Evolutionary conservation across 2,329 filamentous ascomycete genomes (phyloP), one percentile per base, ranked within the genome.

Genomic region (Monosporascus sp.): DNA sequence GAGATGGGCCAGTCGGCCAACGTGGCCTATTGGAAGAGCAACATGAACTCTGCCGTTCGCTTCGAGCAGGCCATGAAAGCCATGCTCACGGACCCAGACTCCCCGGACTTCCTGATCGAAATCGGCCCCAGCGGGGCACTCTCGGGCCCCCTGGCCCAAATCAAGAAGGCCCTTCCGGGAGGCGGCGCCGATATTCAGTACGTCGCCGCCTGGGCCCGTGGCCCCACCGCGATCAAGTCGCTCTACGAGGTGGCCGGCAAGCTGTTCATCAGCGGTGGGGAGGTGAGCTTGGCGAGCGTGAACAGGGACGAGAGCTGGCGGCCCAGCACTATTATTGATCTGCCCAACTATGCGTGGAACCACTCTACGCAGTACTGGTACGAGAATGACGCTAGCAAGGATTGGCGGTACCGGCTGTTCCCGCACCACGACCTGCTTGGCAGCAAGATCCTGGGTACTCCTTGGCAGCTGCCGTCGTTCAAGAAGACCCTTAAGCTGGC

Each of bases 31-130:
- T 66, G 62, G 63, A 55, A 53, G 24, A 46, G 18, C 0, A 66
- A 65, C 49, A 59, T 65, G 57, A 45, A 56, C 1, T 60, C 56
- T 0, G 62, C 62, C 0, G 63, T 66, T 2, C 54, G 22, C 47
- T 49, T 2, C 20, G 53, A 0, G 48, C 49, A 2, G 48, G 49
- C 6, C 47, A 44, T 3, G 37, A 49, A 2, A n/a, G n/a, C n/a
- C n/a, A n/a, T n/a, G n/a, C n/a, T n/a, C n/a, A n/a, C n/a, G n/a
- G n/a, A n/a, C n/a, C n/a, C n/a, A n/a, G n/a, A n/a, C n/a, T n/a
- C n/a, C n/a, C n/a, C n/a, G n/a, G 50, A 62, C 11, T 47, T 62
- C 8, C 39, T 64, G 2, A 57, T 65, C 45, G 60, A 62, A 37
- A 48, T 62, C 9, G 58, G 60, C 2, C 60, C 60, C 1, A 51